Evolutionary conservation across 768 basidiomycete genomes (phyloP), one percentile per base, ranked within the genome.

Genomic region (Tulasnella sp.): DNA sequence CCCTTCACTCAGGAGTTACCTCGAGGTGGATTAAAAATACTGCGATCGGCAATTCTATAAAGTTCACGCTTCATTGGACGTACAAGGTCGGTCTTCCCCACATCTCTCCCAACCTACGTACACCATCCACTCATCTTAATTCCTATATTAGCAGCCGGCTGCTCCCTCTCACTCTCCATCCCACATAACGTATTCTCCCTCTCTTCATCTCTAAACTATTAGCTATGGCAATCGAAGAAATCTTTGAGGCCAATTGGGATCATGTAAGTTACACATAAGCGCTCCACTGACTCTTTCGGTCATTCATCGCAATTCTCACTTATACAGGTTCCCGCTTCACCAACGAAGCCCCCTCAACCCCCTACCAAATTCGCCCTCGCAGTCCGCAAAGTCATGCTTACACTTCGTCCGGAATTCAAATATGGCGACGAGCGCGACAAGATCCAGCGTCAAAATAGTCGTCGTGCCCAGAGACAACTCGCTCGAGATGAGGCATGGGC

Each of bases 401-500:
- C 19, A 22, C 15, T 51, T 15, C 49, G 39, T 27, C 49, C 49
- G 7, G 39, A 40, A 29, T 51, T 51, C 49, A 43, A 1, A 12
- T 51, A 51, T 42, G 37, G 40, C 27, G 49, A 51, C 13, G 40
- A 51, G 12, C 49, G 49, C 1, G 49, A 51, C 49, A 51, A 42
- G 49, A 9, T 51, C 15, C 49, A 51, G 27, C 37, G 39, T 9
- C 27, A 42, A 3, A 41, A 51, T 19, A 34, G 39, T 25, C 49
- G 49, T 44, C 40, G n/a, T 4, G 49, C 25, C 40, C 25, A 42
- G 39, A 24, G 29, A 16, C 40, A 51, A 24, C 39, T 51, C 6
- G 49, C n/a, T n/a, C 37, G 40, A 13, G 49, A 51, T 42, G 49
- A 51, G 35, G 49, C 49, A 27, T 51, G 49, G 49, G 49, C 39